Evolutionary conservation across 2,329 filamentous ascomycete species (phyloP).

Genomic region (Nigrospora oryzae): DNA sequence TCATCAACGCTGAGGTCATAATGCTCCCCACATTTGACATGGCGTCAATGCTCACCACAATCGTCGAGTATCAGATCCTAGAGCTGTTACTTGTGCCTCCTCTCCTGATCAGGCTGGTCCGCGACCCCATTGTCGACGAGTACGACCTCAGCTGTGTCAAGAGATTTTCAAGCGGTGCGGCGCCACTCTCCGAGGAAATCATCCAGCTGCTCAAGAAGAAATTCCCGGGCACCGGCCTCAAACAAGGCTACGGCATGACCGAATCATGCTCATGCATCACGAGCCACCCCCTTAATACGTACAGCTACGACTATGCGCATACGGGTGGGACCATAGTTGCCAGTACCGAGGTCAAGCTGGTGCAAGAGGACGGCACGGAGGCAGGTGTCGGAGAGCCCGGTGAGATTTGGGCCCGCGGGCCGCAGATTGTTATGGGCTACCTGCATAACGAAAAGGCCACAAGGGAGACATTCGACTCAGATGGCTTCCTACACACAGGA

Average conservation of each 20-base stretch:
- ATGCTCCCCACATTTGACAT: slow-evolving; percentile 60
- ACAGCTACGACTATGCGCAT: slow-evolving; percentile 48
- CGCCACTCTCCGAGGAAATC: slow-evolving; percentile 68
- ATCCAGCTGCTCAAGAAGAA: slow-evolving; percentile 51
- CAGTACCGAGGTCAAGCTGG: slow-evolving; percentile 54
- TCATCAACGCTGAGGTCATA: slow-evolving; percentile 57
- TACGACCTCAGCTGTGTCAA: slow-evolving; percentile 49
- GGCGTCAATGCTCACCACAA: slow-evolving; percentile 43
- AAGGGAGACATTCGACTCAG: slow-evolving; percentile 63
- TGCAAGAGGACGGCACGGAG: slow-evolving; percentile 64
- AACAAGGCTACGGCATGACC: slow-evolving; percentile 70
- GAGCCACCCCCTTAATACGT: slow-evolving; percentile 51
- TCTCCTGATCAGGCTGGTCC: slow-evolving; percentile 51
- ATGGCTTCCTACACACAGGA: slow-evolving; percentile 74
- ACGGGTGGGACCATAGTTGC: slow-evolving; percentile 60
- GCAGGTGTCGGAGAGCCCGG: slow-evolving; percentile 61
- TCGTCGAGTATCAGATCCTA: slow-evolving; percentile 41
- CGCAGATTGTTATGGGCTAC: slow-evolving; percentile 74
- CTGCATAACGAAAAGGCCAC: slow-evolving; percentile 80
- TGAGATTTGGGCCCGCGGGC: slow-evolving; percentile 72
- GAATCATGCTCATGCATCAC: slow-evolving; percentile 69
- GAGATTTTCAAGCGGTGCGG: slow-evolving; percentile 60
- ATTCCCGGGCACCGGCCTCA: slow-evolving; percentile 46
- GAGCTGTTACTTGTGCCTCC: slow-evolving; percentile 53
- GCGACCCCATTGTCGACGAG: slow-evolving; percentile 41